Base-by-base conservation (phyloP, 352 stramenopile genomes). In the Pythium oligandrum region DNA sequence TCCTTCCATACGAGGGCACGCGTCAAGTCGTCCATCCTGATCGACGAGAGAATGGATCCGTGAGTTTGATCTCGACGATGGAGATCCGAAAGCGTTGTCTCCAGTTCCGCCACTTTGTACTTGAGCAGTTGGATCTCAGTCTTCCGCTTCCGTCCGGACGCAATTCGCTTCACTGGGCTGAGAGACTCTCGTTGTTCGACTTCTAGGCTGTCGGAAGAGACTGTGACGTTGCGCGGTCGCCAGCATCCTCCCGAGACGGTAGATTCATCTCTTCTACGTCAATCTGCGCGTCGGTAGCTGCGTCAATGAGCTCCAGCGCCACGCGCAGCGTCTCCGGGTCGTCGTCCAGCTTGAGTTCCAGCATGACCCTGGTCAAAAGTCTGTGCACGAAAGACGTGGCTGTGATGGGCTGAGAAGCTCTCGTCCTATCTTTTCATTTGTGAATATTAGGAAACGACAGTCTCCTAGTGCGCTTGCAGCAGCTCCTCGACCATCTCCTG, bases 291-390 rank as follows among this genome's bases (percentile, higher is more conserved):
- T 12, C 7, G 7, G 7, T 12, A 12, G 7, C 7, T 12, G 38
- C 34, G 33, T 61, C 55, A 37, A 61, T 61, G 32, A 61, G 53
- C 40, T 55, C 55, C 39, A 61, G 55, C 42, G 55, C 55, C 17
- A 48, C 47, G 48, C 55, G 55, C 26, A 61, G 42, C 17, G 55
- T 44, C 42, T 61, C 55, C 17, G 55, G 55, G 48, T 61, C 55
- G 55, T 61, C 55, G 26, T 61, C 55, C 4, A 55, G 45, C 26
- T 33, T 35, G 6, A 59, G 40, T 17, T 48, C 43, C 51, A 43
- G 38, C 31, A 35, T 37, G 38, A 45, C 36, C 48, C 9, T 43
- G 17, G 17, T 26, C 17, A 26, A 26, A 26, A 26, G 17, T 26
- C 17, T 26, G 17, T 26, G 17, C 17, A 26, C 17, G 17, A 26